A percentile compares a stretch with the other conserved stretches of the same genome.
Conservation (phyloP, 257 asterid species). For the Nicotiana noctiflora region DNA sequence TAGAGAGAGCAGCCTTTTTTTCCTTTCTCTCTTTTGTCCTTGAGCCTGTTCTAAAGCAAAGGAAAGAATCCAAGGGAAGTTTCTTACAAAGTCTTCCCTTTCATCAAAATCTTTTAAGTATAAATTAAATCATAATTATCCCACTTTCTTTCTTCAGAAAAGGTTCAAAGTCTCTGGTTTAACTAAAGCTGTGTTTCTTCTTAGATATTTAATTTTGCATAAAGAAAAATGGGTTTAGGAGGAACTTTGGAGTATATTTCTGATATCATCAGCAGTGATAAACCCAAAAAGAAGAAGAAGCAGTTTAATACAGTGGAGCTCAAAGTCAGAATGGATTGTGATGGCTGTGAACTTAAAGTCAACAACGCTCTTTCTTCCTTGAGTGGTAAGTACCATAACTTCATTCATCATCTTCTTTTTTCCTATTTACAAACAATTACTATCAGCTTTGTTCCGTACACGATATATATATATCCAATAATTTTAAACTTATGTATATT, state of each 20-base stretch:
- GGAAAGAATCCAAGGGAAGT: constrained; percentile 26
- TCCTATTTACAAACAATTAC: too few species aligned
- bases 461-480: too few species aligned
- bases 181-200: background rate
- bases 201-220: background rate
- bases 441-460: too few species aligned
- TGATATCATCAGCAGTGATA: constrained; percentile 52
- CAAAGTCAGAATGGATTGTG: constrained; percentile 92
- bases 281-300: constrained; percentile 56
- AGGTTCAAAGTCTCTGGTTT: background rate
- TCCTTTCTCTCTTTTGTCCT: constrained; percentile 1
- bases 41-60: too few species aligned
- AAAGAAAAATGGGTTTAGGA: constrained; percentile 50
- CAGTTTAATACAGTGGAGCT: constrained; percentile 64
- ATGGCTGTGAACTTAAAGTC: constrained; percentile 88
- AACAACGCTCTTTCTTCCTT: constrained; percentile 68
- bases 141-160: background rate
- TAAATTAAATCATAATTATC: background rate
- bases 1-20: constrained; percentile 14
- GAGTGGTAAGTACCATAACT: constrained; percentile 34
- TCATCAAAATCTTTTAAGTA: too few species aligned
- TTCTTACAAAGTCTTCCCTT: background rate
- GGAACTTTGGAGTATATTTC: constrained; percentile 73
- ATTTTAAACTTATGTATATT: background rate
- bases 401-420: background rate